Percentiles rank a stretch among this genome's conserved stretches.
These are phyloP conservation scores for Metschnikowia sp. DNA, from an alignment of 805 yeast species.

Conservation along the genomic window DNA sequence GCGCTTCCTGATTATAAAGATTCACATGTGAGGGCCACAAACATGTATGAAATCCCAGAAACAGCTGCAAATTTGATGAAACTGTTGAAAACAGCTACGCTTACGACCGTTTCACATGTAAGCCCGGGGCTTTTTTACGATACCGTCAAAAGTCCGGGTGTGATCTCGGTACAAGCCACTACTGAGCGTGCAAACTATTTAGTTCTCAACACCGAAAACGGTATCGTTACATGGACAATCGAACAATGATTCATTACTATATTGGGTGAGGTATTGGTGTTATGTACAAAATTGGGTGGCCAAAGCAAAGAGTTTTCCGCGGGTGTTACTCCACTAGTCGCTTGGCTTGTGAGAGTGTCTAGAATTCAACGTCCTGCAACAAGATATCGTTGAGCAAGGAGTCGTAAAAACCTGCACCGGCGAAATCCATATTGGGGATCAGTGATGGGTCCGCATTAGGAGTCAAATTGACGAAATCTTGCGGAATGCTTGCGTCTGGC, in stretches of 20 bases:
- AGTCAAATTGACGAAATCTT: slow-evolving; percentile 2
- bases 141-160: slow-evolving; percentile 1
- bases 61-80: background rate
- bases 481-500: slow-evolving; percentile 7
- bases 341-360: background rate
- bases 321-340: too few relatives aligned
- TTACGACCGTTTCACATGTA: background rate
- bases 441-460: background rate
- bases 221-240: slow-evolving; percentile 2
- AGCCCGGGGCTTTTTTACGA: slow-evolving; percentile 6
- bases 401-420: slow-evolving; percentile 13
- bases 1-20: slow-evolving; percentile 10
- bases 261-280: too few relatives aligned
- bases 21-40: slow-evolving; percentile 12
- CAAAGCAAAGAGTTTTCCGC: background rate
- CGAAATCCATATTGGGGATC: slow-evolving; percentile 2
- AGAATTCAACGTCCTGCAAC: background rate
- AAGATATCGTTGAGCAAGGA: slow-evolving; percentile 6
- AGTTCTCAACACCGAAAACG: background rate
- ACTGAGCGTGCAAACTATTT: slow-evolving; percentile 1
- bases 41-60: slow-evolving; percentile 9
- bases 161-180: slow-evolving; percentile 11
- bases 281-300: background rate
- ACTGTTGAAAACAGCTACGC: background rate
- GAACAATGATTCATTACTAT: background rate